Base-by-base conservation (phyloP, 768 basidiomycete genomes). In the Chalciporus chontae region DNA sequence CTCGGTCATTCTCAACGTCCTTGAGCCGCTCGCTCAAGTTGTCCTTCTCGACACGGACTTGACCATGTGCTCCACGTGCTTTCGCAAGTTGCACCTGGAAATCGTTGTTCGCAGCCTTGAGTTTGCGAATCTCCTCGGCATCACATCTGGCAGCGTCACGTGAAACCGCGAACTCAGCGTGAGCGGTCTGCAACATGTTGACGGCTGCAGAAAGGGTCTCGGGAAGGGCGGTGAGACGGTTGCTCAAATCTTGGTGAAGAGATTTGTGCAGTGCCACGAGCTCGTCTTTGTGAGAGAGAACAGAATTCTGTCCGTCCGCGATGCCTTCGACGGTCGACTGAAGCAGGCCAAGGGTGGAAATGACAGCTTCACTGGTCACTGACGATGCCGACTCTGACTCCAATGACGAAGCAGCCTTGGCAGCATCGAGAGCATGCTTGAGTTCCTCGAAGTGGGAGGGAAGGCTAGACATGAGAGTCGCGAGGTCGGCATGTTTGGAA, bases 41-140 rank as follows among this genome's bases (percentile, higher is more conserved):
- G 43, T 91, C 90, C 69, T 90, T 93, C 72, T 93, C 90, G 13
- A 87, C 87, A 14, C 87, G 81, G 5, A 86, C 77, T 61, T 87
- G 84, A 0, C 88, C 87, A 57, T 89, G 84, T 13, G 83, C 81
- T 18, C 82, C 80, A 46, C 87, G 84, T 43, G 90, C 85, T 68
- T 88, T 89, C 11, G 81, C 78, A 10, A 92, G 59, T 58, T 90
- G 85, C 29, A 83, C 71, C 59, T 90, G 87, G 43, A 81, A 73
- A 7, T 91, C 89, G 8, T 77, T 71, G 62, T 88, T 90, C 15
- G 73, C 58, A 1, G 58, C 51, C 51, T 68, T 69, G 37, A 80
- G 55, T 52, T 78, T 80, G 39, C 82, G 80, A 49, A 88, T 72
- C 46, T 91, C 87, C 9, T 90, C 86, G 24, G 83, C 64, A 58